phyloP scores from a whole-genome alignment of 2,329 filamentous ascomycete species.

The Metarhizium guizhouense region DNA sequence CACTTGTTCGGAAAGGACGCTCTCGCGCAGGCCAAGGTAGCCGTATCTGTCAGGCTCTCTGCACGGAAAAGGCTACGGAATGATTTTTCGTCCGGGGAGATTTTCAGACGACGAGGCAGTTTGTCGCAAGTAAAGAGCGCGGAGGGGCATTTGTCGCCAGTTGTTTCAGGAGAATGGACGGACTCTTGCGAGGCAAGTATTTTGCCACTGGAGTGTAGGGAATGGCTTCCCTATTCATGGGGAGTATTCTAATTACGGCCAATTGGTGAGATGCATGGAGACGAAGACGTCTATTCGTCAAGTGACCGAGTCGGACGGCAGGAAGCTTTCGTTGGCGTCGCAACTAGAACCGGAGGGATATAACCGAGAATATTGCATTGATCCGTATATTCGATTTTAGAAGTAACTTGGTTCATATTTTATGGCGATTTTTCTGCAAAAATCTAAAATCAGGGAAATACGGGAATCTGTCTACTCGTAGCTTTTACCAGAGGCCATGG shows the following conservation, averaged over 20 bases:
- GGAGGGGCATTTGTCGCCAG: too few relatives aligned
- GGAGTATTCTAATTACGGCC: constrained; percentile 10
- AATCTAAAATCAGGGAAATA: too few relatives aligned
- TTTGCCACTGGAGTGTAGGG: constrained; percentile 10
- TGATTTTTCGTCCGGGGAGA: constrained; percentile 15
- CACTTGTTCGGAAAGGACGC: constrained; percentile 13
- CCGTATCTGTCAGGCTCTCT: constrained; percentile 23
- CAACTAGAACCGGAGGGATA: too few relatives aligned
- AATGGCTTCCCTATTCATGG: constrained; percentile 7
- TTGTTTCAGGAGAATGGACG: too few relatives aligned
- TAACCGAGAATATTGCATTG: too few relatives aligned
- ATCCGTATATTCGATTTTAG: too few relatives aligned
- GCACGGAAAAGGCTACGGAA: constrained; percentile 19
- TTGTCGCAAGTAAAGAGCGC: too few relatives aligned
- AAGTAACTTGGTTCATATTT: too few relatives aligned
- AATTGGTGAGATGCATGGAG: constrained; percentile 9
- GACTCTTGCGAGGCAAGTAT: too few relatives aligned
- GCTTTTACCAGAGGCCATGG: too few relatives aligned
- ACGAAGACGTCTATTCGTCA: constrained; percentile 7
- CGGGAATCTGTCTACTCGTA: too few relatives aligned
- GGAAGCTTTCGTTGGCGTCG: neutral
- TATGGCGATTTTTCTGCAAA: too few relatives aligned
- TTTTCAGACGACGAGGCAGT: constrained; percentile 17
- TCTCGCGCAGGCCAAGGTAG: constrained; percentile 15
- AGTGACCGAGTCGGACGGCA: constrained; percentile 1